Percentiles rank a stretch among this genome's conserved stretches.
Conservation (phyloP, 2,329 filamentous ascomycete genomes). For the Paraconiothyrium sp. region DNA sequence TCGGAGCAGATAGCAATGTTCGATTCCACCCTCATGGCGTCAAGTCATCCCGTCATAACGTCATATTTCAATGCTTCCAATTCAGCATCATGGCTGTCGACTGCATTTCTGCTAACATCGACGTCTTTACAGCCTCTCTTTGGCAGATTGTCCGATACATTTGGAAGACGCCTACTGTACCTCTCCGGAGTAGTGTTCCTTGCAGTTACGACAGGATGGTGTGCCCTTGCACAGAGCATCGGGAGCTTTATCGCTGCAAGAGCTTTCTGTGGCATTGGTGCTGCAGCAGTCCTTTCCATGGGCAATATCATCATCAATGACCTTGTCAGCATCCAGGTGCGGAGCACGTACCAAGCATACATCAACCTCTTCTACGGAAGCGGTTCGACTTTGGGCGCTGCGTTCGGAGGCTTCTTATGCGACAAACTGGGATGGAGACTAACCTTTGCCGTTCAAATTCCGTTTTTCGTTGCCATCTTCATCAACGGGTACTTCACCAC, state of each 20-base stretch:
- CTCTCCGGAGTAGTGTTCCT: slow-evolving; percentile 72
- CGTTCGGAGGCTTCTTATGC: slow-evolving; percentile 74
- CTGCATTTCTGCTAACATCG: slow-evolving; percentile 78
- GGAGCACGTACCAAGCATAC: slow-evolving; percentile 78
- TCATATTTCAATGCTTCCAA: slow-evolving; percentile 82
- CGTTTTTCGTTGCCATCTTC: slow-evolving; percentile 57
- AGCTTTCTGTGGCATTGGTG: slow-evolving; percentile 76
- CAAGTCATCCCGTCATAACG: slow-evolving; percentile 81
- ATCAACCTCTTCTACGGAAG: slow-evolving; percentile 71
- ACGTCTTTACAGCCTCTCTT: slow-evolving; percentile 80
- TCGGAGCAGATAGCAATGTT: slow-evolving; percentile 59
- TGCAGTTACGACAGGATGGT: slow-evolving; percentile 72
- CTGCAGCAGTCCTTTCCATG: slow-evolving; percentile 75
- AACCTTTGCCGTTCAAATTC: slow-evolving; percentile 68
- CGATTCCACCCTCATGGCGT: slow-evolving; percentile 83
- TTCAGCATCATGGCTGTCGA: slow-evolving; percentile 83
- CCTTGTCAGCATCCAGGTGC: slow-evolving; percentile 75
- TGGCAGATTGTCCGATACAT: slow-evolving; percentile 76
- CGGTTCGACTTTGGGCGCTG: slow-evolving; percentile 66
- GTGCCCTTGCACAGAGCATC: slow-evolving; percentile 72
- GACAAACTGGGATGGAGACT: slow-evolving; percentile 77
- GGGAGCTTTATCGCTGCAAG: slow-evolving; percentile 75
- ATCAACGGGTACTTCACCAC: slow-evolving; percentile 55
- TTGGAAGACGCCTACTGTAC: slow-evolving; percentile 75
- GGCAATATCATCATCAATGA: slow-evolving; percentile 76